phyloP scores from a whole-genome alignment of 108 stramenopile species.

The Hondaea fermentalgiana region DNA sequence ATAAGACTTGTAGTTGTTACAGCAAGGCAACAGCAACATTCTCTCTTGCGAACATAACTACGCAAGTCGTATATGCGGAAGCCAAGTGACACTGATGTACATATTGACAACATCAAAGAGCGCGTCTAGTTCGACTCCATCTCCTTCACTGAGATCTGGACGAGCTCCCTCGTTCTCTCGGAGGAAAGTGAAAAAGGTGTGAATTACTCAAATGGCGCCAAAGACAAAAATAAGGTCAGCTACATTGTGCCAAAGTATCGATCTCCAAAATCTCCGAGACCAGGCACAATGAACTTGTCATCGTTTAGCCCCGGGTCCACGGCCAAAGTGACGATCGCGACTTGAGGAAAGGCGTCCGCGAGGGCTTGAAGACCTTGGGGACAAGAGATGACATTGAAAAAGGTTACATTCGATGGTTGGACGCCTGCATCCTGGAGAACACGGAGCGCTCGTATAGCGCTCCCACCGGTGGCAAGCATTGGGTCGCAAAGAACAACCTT shows the following conservation, averaged over 20 bases:
- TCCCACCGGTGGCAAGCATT: constrained; percentile 97
- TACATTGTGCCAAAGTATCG: constrained; percentile 71
- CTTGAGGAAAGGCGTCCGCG: constrained; percentile 45
- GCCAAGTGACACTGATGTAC: too few species aligned
- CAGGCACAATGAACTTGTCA: constrained; percentile 89
- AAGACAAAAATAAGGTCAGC: not conserved
- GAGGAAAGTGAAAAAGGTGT: too few species aligned
- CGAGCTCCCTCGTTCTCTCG: too few species aligned
- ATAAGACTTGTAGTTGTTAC: too few species aligned
- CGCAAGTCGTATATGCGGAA: too few species aligned
- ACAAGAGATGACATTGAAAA: constrained; percentile 87
- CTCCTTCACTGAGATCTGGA: too few species aligned
- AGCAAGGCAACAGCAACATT: too few species aligned
- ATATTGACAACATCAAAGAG: too few species aligned
- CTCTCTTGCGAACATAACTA: too few species aligned
- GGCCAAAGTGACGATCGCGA: constrained; percentile 75
- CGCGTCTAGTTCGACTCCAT: too few species aligned
- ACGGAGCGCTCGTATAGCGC: constrained; percentile 68
- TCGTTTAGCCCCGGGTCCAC: constrained; percentile 84
- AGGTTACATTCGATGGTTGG: constrained; percentile 59
- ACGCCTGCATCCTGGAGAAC: constrained; percentile 59
- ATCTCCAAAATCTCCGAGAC: constrained; percentile 95
- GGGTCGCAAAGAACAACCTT: constrained; percentile 85
- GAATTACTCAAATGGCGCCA: too few species aligned
- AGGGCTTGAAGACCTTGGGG: constrained; percentile 79